Conservation (phyloP, 306 rosid genomes). For the Amphicarpaea edgeworthii region DNA sequence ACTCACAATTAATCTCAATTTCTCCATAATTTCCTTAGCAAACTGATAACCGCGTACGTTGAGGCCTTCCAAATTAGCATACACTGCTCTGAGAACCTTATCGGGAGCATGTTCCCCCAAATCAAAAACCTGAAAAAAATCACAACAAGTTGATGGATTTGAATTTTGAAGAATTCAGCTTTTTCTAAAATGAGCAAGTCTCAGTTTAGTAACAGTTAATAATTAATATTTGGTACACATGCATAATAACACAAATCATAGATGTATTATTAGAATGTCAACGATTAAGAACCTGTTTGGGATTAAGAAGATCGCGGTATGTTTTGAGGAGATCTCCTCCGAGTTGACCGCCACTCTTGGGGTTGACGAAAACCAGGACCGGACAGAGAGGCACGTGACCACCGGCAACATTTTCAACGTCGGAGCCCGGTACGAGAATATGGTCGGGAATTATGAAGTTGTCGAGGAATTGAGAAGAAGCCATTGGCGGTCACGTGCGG, state of each 20-base stretch:
- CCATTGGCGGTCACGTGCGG: slow-evolving; percentile 47
- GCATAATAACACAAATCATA: background rate
- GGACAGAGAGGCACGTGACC: slow-evolving; percentile 64
- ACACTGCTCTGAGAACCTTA: slow-evolving; percentile 60
- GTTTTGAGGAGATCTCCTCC: slow-evolving; percentile 82
- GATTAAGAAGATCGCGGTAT: slow-evolving; percentile 64
- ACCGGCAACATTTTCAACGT: slow-evolving; percentile 44
- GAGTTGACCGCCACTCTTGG: slow-evolving; percentile 99
- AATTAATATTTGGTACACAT: background rate
- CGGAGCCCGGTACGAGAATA: slow-evolving; percentile 62
- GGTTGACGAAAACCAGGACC: slow-evolving; percentile 80
- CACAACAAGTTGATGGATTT: slow-evolving; percentile 19
- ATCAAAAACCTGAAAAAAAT: slow-evolving; percentile 78
- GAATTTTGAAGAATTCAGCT: background rate
- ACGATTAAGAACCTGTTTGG: slow-evolving; percentile 58
- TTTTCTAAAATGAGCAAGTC: background rate
- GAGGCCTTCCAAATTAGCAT: slow-evolving; percentile 70
- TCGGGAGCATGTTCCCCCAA: slow-evolving; percentile 87
- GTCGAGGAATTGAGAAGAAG: slow-evolving; percentile 48
- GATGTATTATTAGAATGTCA: no score
- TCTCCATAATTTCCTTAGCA: slow-evolving; percentile 62
- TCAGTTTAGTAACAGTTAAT: no score
- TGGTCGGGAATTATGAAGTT: slow-evolving; percentile 75
- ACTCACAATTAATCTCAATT: slow-evolving; percentile 84
- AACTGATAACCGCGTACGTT: slow-evolving; percentile 59